Conservation (phyloP, 495 filamentous ascomycete genomes). For the Penicillium atrosanguineum region DNA sequence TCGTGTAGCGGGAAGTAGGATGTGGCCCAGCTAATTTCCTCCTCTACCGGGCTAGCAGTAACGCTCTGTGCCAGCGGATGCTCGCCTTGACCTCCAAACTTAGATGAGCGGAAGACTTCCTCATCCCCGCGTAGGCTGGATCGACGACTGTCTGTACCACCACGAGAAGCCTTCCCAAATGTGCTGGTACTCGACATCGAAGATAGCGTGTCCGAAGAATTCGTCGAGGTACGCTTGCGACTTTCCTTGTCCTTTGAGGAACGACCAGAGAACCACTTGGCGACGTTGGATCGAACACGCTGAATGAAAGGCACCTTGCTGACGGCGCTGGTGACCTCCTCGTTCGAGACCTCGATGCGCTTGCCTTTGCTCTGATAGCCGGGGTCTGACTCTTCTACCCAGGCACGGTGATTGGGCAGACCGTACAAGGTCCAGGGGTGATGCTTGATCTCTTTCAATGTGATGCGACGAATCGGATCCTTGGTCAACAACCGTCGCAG, state of each 20-base stretch:
- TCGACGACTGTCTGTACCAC: slow-evolving; percentile 49
- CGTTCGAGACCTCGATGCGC: slow-evolving; percentile 87
- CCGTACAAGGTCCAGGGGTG: slow-evolving; percentile 93
- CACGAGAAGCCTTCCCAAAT: slow-evolving; percentile 32
- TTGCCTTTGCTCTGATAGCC: slow-evolving; percentile 74
- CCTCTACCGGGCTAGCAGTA: slow-evolving; percentile 64
- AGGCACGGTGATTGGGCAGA: slow-evolving; percentile 68
- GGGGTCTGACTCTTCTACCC: slow-evolving; percentile 94
- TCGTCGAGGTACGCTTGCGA: slow-evolving; percentile 44
- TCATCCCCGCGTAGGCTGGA: slow-evolving; percentile 73
- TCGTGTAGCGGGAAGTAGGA: slow-evolving; percentile 40
- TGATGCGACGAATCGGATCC: slow-evolving; percentile 83
- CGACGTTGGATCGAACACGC: slow-evolving; percentile 52
- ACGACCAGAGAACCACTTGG: slow-evolving; percentile 60
- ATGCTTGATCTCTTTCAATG: slow-evolving; percentile 87
- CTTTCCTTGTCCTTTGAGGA: slow-evolving; percentile 54
- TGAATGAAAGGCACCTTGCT: slow-evolving; percentile 84
- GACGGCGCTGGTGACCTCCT: slow-evolving; percentile 87
- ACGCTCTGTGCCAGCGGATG: slow-evolving; percentile 85
- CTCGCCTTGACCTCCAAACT: slow-evolving; percentile 52
- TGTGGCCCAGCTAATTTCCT: slow-evolving; percentile 33
- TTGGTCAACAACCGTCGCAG: slow-evolving; percentile 80
- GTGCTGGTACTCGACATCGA: slow-evolving; percentile 29
- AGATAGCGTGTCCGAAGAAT: slow-evolving; percentile 35
- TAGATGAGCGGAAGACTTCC: slow-evolving; percentile 33